Evolutionary conservation across 2,329 filamentous ascomycete genomes (phyloP).

Genomic region (Neocucurbitaria cava): DNA sequence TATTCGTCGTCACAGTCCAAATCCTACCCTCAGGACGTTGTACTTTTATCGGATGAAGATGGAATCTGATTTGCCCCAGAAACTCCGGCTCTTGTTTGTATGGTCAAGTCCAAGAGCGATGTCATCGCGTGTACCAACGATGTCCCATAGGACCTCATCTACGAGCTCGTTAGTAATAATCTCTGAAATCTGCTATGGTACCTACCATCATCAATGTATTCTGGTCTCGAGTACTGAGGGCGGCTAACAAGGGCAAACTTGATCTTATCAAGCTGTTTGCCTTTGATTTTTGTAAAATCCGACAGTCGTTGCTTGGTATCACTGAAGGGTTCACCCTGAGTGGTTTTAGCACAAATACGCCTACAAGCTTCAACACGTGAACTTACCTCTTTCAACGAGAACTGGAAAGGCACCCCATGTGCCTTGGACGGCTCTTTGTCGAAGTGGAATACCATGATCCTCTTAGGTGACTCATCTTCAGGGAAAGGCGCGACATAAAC

Average conservation of each 20-base stretch:
- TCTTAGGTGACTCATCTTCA: constrained; percentile 69
- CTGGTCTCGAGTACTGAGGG: constrained; percentile 74
- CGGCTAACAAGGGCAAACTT: constrained; percentile 82
- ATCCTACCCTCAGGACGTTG: constrained; percentile 28
- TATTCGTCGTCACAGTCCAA: constrained; percentile 11
- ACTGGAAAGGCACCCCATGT: constrained; percentile 91
- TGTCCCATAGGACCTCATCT: constrained; percentile 58
- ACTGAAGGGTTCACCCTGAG: constrained; percentile 80
- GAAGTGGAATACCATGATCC: constrained; percentile 88
- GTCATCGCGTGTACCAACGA: constrained; percentile 47
- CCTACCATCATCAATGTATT: constrained; percentile 88
- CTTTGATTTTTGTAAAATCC: constrained; percentile 91
- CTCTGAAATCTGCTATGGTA: constrained; percentile 3
- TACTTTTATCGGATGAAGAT: constrained; percentile 65
- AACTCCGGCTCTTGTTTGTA: constrained; percentile 65
- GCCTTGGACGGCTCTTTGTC: constrained; percentile 84
- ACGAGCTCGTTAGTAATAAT: constrained; percentile 14
- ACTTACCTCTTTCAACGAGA: constrained; percentile 77
- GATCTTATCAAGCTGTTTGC: constrained; percentile 98
- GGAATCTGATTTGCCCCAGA: constrained; percentile 67
- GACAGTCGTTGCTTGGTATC: constrained; percentile 95
- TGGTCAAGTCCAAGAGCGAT: constrained; percentile 64
- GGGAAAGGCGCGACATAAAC: constrained; percentile 84
- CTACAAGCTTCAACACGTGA: not conserved
- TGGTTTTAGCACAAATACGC: constrained; percentile 26